Base-by-base conservation (phyloP, 2,329 filamentous ascomycete species). In the Aurifilum marmelostoma region DNA sequence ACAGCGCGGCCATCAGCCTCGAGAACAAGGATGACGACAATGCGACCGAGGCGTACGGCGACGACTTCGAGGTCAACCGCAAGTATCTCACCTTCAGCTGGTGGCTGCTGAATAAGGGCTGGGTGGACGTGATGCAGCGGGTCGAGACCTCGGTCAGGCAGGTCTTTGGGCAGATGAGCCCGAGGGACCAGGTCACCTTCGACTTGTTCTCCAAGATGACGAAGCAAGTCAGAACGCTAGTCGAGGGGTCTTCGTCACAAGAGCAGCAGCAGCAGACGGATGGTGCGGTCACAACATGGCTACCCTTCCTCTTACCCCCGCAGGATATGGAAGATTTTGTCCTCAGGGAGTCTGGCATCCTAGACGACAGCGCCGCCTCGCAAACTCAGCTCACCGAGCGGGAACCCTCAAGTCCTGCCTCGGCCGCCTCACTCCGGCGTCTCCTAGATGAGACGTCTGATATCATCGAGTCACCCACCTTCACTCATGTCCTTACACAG, bases 21-120 rank as follows among this genome's bases (percentile, higher is more conserved):
- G 94, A 97, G 81, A 96, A 98, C 79, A 90, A 97, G 76, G 95
- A 97, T 77, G 94, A 97, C 77, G 93, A 96, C 77, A 91, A 91
- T 75, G 84, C 87, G 24, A 92, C 95, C 66, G 91, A 94, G 74
- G 87, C 89, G 4, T 94, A 97, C 77, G 94, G 94, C 59, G 95
- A 92, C 79, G 96, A 99, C 79, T 97, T 97, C 74, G 94, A 97
- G 79, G 97, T 94, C 43, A 99, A 99, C 80, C 87, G 94, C 74
- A 92, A 92, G 76, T 99, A 98, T 77, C 85, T 99, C 63, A 97
- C 94, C 54, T 97, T 98, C 79, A 97, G 93, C 80, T 99, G 96
- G 96, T 99, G 95, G 94, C 83, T 99, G 61, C 84, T 99, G 62
- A 95, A 99, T 80, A 89, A 89, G 73, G 96, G 96, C 58, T 98